Evolutionary conservation across 768 basidiomycete genomes (phyloP).

Genomic region (Termitomyces titanicus): DNA sequence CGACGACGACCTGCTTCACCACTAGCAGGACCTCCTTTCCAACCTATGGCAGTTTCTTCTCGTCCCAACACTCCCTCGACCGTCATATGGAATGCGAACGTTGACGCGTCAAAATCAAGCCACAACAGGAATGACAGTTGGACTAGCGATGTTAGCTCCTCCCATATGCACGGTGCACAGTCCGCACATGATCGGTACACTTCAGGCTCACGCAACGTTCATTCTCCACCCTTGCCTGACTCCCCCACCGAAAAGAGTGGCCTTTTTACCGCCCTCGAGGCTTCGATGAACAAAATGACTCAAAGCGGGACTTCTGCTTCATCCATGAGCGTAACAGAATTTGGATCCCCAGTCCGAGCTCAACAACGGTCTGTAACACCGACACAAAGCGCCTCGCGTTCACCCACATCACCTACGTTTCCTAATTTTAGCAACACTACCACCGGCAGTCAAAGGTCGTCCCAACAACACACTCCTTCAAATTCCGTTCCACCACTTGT

Average conservation of each 20-base stretch:
- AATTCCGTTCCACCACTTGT: slow-evolving; percentile 55
- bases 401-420: slow-evolving; percentile 51
- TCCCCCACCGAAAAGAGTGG: slow-evolving; percentile 46
- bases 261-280: slow-evolving; percentile 26
- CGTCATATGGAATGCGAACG: slow-evolving; percentile 59
- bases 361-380: slow-evolving; percentile 60
- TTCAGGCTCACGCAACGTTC: slow-evolving; percentile 43
- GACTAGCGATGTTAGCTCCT: slow-evolving; percentile 38
- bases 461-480: slow-evolving; percentile 47
- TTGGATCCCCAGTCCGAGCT: slow-evolving; percentile 41
- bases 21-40: slow-evolving; percentile 55
- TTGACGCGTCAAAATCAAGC: slow-evolving; percentile 23
- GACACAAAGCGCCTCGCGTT: slow-evolving; percentile 52
- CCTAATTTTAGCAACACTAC: slow-evolving; percentile 36
- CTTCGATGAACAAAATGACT: slow-evolving; percentile 19
- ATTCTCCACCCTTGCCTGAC: slow-evolving; percentile 57
- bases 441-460: slow-evolving; percentile 42
- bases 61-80: slow-evolving; percentile 70
- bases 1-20: slow-evolving; percentile 74
- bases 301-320: slow-evolving; percentile 39
- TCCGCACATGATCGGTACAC: slow-evolving; percentile 35
- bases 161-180: slow-evolving; percentile 27
- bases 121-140: slow-evolving; percentile 63
- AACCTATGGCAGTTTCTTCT: slow-evolving; percentile 59
- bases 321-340: slow-evolving; percentile 47